Conservation (phyloP, 1,284 basidiomycete species). For the Papiliotrema fonsecae region DNA sequence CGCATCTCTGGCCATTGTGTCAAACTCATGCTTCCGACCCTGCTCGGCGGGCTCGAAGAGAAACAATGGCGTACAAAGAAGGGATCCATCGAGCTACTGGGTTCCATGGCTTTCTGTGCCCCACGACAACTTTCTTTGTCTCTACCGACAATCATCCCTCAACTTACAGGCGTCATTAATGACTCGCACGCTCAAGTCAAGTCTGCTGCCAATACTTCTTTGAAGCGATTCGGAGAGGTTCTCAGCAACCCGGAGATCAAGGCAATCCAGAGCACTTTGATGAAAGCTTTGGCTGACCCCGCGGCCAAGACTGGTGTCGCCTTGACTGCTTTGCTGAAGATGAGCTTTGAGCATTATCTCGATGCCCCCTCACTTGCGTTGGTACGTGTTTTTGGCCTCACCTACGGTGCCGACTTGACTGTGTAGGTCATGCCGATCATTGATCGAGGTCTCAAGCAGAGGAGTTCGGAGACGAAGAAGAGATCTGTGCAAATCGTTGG, state of each 20-base stretch:
- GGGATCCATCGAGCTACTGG: constrained; percentile 92
- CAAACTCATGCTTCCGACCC: constrained; percentile 86
- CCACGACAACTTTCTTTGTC: constrained; percentile 92
- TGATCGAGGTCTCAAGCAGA: constrained; percentile 85
- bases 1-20: constrained; percentile 88
- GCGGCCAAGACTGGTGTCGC: constrained; percentile 79
- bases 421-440: constrained; percentile 86
- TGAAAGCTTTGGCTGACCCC: constrained; percentile 96
- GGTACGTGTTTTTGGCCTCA: constrained; percentile 50
- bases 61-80: constrained; percentile 99
- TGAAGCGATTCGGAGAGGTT: constrained; percentile 97
- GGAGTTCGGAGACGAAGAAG: constrained; percentile 89
- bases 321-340: constrained; percentile 77
- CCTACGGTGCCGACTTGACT: constrained; percentile 1
- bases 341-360: constrained; percentile 97
- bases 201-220: constrained; percentile 83
- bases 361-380: constrained; percentile 97
- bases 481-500: constrained; percentile 97
- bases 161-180: constrained; percentile 88
- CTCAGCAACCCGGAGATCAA: constrained; percentile 94
- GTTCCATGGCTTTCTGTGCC: constrained; percentile 96
- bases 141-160: constrained; percentile 92
- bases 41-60: constrained; percentile 89
- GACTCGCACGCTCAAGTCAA: constrained; percentile 98
- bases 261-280: constrained; percentile 79